Evolutionary conservation across 345 rosid genomes (phyloP).

Genomic region (Citropsis articulata): DNA sequence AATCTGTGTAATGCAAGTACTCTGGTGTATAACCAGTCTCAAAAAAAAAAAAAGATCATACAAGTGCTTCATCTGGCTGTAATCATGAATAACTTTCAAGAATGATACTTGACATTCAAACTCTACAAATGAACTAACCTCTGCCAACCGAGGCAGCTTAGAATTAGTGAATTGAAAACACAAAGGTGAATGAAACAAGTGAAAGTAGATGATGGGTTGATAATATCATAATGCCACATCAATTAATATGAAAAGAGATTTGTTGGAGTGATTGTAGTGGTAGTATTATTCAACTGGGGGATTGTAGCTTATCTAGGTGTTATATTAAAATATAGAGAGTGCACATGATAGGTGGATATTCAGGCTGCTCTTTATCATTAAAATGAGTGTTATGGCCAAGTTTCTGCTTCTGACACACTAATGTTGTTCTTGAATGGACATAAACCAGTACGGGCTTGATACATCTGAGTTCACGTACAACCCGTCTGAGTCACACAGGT

Average conservation of each 20-base stretch:
- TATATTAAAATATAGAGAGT: not conserved
- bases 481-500: conserved; percentile 76
- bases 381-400: not conserved
- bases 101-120: not conserved
- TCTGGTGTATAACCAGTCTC: too few relatives aligned
- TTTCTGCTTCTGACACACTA: conserved; percentile 11
- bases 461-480: conserved; percentile 93
- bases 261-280: not conserved
- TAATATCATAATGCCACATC: not conserved
- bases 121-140: not conserved
- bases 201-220: not conserved
- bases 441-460: conserved; percentile 86
- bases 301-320: not conserved
- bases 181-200: not conserved
- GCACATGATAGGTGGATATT: not conserved
- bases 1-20: too few relatives aligned
- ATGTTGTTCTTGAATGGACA: conserved; percentile 8
- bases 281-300: not conserved
- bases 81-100: not conserved
- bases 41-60: too few relatives aligned
- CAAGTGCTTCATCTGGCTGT: not conserved
- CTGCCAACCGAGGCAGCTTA: not conserved
- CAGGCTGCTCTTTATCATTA: not conserved
- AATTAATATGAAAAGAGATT: not conserved
- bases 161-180: not conserved